Conservation (phyloP, 306 rosid species). For the Lathyrus aphaca region DNA sequence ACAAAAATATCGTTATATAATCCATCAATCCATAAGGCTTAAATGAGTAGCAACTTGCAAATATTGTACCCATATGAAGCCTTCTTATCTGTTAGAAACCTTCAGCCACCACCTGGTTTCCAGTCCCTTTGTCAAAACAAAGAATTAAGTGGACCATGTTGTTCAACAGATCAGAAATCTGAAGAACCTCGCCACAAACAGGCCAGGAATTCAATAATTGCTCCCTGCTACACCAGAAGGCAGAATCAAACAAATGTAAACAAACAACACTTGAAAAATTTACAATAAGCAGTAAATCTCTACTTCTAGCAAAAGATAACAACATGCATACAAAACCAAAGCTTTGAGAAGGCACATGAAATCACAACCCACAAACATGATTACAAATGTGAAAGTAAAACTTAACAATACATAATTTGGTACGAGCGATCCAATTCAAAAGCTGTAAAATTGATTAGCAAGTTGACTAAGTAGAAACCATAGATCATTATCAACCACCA, state of each 20-base stretch:
- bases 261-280: constrained; percentile 2
- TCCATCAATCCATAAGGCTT: constrained; percentile 14
- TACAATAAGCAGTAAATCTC: neutral
- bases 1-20: constrained; percentile 23
- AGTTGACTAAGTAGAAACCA: too few relatives aligned
- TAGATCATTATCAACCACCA: too few relatives aligned
- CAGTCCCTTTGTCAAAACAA: constrained; percentile 97
- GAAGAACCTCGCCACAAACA: constrained; percentile 94
- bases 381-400: too few relatives aligned
- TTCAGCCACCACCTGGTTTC: constrained; percentile 95
- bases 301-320: constrained; percentile 19
- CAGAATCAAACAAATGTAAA: constrained; percentile 31
- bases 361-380: too few relatives aligned
- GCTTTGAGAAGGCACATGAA: too few relatives aligned
- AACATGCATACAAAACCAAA: constrained; percentile 27
- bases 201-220: constrained; percentile 83
- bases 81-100: constrained; percentile 90
- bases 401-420: too few relatives aligned
- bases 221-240: constrained; percentile 66
- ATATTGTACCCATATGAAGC: constrained; percentile 85
- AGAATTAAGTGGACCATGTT: constrained; percentile 79
- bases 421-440: too few relatives aligned
- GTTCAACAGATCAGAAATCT: constrained; percentile 73
- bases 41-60: constrained; percentile 31
- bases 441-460: too few relatives aligned